Evolutionary conservation across 2,329 filamentous ascomycete genomes (phyloP).

Genomic region (Penicillium sclerotiorum): DNA sequence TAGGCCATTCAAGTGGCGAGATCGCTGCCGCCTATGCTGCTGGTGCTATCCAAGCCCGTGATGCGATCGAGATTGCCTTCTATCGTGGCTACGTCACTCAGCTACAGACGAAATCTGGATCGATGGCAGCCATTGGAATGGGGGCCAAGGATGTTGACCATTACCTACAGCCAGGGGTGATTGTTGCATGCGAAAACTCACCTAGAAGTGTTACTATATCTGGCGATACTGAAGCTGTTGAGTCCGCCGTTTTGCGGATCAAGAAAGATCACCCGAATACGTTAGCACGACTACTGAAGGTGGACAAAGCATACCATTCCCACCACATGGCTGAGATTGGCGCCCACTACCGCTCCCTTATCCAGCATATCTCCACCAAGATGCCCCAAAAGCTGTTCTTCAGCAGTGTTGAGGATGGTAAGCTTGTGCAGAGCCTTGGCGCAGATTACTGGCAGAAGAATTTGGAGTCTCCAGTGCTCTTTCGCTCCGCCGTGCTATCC

Average conservation of each 20-base stretch:
- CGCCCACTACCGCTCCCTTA: conserved; percentile 4
- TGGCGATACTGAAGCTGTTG: conserved; percentile 12
- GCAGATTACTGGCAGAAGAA: conserved; percentile 26
- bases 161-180: conserved; percentile 11
- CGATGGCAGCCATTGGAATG: conserved; percentile 19
- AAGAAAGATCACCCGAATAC: conserved; percentile 4
- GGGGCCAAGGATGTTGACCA: background rate
- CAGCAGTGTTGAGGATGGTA: conserved; percentile 5
- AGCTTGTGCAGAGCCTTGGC: background rate
- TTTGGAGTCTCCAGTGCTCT: conserved; percentile 24
- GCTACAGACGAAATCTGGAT: background rate
- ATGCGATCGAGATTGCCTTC: conserved; percentile 18
- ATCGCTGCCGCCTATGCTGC: conserved; percentile 26
- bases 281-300: conserved; percentile 6
- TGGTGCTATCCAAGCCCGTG: conserved; percentile 6
- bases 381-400: background rate
- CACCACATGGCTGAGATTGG: conserved; percentile 22
- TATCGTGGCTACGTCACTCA: conserved; percentile 13
- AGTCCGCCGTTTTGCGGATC: background rate
- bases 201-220: conserved; percentile 19
- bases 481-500: conserved; percentile 15
- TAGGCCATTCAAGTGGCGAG: conserved; percentile 27
- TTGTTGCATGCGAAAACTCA: conserved; percentile 24
- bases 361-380: conserved; percentile 3
- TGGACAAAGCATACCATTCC: conserved; percentile 12